Percentiles rank a stretch among this genome's conserved stretches.
Evolutionary conservation across 495 filamentous ascomycete genomes (phyloP).

Genomic region (Articulospora tetracladia): DNA sequence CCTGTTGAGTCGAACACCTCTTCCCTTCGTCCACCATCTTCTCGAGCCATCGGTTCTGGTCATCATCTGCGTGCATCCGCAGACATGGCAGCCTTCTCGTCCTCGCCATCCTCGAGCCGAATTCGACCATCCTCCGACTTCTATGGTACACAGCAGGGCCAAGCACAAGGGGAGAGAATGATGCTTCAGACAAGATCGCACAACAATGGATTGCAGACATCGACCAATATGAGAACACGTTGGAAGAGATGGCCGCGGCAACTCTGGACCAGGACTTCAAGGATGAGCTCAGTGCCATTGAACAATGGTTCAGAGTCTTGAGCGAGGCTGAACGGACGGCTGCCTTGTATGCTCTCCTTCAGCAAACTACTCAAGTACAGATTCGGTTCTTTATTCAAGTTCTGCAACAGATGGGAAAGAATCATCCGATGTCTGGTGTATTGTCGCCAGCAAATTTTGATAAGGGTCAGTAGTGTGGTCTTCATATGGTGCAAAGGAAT

Average conservation of each 20-base stretch:
- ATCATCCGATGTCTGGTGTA: constrained; percentile 94
- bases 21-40: constrained; percentile 83
- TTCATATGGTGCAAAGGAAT: not conserved
- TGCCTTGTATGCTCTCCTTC: constrained; percentile 88
- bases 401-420: constrained; percentile 96
- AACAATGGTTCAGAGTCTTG: constrained; percentile 98
- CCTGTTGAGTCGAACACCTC: constrained; percentile 78
- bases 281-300: constrained; percentile 96
- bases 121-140: constrained; percentile 96
- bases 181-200: constrained; percentile 86
- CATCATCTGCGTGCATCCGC: constrained; percentile 93
- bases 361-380: constrained; percentile 98
- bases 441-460: constrained; percentile 96
- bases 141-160: constrained; percentile 66
- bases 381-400: constrained; percentile 99
- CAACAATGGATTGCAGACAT: constrained; percentile 99
- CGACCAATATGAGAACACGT: constrained; percentile 93
- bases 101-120: constrained; percentile 69
- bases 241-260: constrained; percentile 98
- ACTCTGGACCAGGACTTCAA: constrained; percentile 99
- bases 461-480: constrained; percentile 59
- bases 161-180: constrained; percentile 67
- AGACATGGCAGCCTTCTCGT: constrained; percentile 86
- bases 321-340: constrained; percentile 96
- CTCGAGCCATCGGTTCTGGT: constrained; percentile 71